Percentiles rank a stretch among this genome's conserved stretches.
phyloP scores from a whole-genome alignment of 805 yeast genomes.

The Lachancea dasiensis region DNA sequence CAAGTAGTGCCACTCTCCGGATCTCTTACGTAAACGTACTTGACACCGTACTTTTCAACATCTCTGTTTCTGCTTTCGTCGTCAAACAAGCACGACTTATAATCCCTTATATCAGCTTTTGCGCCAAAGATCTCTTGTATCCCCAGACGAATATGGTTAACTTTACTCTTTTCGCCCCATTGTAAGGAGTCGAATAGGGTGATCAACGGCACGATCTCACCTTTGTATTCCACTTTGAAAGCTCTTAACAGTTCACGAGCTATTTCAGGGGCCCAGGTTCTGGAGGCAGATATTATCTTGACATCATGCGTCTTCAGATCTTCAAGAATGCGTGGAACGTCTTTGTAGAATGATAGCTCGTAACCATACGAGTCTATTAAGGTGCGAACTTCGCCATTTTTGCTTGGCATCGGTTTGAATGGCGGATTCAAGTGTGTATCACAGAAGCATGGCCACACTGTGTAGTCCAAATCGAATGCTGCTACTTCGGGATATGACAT shows the following conservation, averaged over 20 bases:
- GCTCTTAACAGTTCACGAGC: conserved; percentile 57
- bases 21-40: conserved; percentile 57
- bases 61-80: conserved; percentile 77
- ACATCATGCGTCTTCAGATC: conserved; percentile 46
- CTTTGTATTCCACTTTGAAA: conserved; percentile 44
- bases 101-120: conserved; percentile 43
- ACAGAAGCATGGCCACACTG: conserved; percentile 36
- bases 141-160: conserved; percentile 52
- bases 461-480: conserved; percentile 34
- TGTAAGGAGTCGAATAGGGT: conserved; percentile 50
- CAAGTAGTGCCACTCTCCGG: conserved; percentile 53
- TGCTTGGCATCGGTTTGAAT: conserved; percentile 22
- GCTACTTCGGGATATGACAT: conserved; percentile 31
- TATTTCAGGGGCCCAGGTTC: conserved; percentile 75
- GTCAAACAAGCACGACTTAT: conserved; percentile 50
- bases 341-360: conserved; percentile 53
- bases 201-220: conserved; percentile 22
- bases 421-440: conserved; percentile 34
- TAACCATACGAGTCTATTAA: conserved; percentile 40
- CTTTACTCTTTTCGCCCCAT: conserved; percentile 65
- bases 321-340: conserved; percentile 57
- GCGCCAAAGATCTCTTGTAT: conserved; percentile 43
- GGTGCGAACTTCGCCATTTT: conserved; percentile 27
- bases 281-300: conserved; percentile 61
- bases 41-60: conserved; percentile 64